These are phyloP conservation scores for Taxillus chinensis DNA, from an alignment of 164 flowering plant species.

Conservation along the genomic window DNA sequence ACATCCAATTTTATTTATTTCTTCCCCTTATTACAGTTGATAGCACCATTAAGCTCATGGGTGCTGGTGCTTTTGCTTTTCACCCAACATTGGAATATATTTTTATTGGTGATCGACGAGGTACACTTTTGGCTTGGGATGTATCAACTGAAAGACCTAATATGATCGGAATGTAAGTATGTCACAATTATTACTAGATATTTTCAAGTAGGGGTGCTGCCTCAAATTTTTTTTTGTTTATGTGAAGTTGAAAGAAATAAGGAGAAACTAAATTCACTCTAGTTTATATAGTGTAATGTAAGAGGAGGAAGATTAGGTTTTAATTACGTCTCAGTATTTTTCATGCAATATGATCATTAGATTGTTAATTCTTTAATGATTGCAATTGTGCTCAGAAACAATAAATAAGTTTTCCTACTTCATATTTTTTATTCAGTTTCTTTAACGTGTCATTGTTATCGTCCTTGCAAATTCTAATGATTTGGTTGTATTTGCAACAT, in stretches of 20 bases:
- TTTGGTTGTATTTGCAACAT: constrained; percentile 11
- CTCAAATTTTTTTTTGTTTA: neutral
- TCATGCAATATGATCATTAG: too few species aligned
- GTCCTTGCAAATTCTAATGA: neutral
- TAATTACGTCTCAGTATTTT: too few species aligned
- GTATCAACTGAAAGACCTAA: constrained; percentile 93
- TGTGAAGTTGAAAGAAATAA: neutral
- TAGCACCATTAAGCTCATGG: constrained; percentile 78
- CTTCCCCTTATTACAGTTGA: constrained; percentile 51
- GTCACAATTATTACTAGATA: neutral
- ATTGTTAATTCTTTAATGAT: too few species aligned
- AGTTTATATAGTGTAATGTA: too few species aligned
- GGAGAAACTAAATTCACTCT: neutral
- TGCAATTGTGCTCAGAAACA: too few species aligned
- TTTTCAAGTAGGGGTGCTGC: neutral
- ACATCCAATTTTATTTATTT: neutral
- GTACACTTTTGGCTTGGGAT: constrained; percentile 97
- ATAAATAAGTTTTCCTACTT: too few species aligned
- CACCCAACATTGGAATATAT: constrained; percentile 97
- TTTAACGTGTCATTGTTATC: neutral
- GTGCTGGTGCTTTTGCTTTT: constrained; percentile 94
- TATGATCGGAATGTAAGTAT: constrained; percentile 94
- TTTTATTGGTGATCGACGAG: constrained; percentile 96
- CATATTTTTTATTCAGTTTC: too few species aligned
- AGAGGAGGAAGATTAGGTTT: too few species aligned